Conservation (phyloP, 176 grass and related monocot species). For the Musa acuminata region DNA sequence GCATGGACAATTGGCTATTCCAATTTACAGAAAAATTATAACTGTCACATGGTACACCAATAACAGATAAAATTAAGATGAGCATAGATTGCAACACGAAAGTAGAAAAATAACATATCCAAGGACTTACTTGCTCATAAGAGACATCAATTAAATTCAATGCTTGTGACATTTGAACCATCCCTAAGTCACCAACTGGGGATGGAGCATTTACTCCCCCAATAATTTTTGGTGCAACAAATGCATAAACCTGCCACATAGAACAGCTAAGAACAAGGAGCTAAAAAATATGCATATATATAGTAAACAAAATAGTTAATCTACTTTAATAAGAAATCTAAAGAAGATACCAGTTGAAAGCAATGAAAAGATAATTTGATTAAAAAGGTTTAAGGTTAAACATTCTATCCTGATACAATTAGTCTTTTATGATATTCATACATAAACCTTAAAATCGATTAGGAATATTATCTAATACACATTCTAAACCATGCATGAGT, state of each 20-base stretch:
- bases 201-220: constrained; percentile 89
- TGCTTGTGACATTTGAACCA: constrained; percentile 93
- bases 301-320: background rate
- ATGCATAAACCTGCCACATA: constrained; percentile 68
- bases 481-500: too few relatives aligned
- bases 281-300: background rate
- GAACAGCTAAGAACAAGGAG: constrained; percentile 12
- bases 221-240: constrained; percentile 84
- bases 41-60: background rate
- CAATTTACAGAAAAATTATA: background rate
- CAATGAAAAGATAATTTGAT: too few relatives aligned
- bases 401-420: too few relatives aligned
- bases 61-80: background rate
- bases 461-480: too few relatives aligned
- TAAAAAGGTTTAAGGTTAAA: too few relatives aligned
- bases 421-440: too few relatives aligned
- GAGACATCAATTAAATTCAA: constrained; percentile 76
- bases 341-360: too few relatives aligned
- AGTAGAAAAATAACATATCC: background rate
- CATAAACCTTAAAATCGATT: too few relatives aligned
- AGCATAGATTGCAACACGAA: background rate
- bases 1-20: background rate
- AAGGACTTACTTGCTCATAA: constrained; percentile 58
- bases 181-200: constrained; percentile 76
- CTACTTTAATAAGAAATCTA: too few relatives aligned